phyloP scores from a whole-genome alignment of 345 rosid genomes.

The Eucalyptus albens region DNA sequence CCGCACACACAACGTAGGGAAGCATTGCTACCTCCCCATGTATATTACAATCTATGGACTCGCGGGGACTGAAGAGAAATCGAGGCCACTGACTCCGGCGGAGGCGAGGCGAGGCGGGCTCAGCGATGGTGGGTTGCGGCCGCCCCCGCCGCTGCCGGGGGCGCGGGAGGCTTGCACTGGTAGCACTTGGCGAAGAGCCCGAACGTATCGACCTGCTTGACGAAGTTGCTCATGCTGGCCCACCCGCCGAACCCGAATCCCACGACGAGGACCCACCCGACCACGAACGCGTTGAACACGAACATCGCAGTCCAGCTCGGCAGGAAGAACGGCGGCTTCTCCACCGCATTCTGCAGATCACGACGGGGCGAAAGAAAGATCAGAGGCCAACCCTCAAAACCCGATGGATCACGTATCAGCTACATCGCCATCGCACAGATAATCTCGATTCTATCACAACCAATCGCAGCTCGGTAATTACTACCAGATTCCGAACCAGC shows the following conservation, averaged over 20 bases:
- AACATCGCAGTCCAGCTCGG: constrained; percentile 9
- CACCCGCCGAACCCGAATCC: constrained; percentile 14
- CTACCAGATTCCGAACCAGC: neutral
- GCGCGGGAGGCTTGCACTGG: constrained; percentile 73
- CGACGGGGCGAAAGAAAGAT: neutral
- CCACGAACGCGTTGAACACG: constrained; percentile 1
- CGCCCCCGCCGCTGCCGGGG: constrained; percentile 17
- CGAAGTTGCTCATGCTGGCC: constrained; percentile 28
- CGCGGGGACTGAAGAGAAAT: neutral
- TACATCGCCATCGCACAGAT: neutral
- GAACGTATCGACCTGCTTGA: constrained; percentile 74
- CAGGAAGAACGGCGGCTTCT: constrained; percentile 8
- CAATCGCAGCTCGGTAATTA: neutral
- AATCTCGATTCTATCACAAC: neutral
- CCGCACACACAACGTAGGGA: neutral
- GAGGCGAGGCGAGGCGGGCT: neutral
- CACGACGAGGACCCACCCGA: constrained; percentile 6
- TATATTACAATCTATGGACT: neutral
- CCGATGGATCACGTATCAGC: neutral
- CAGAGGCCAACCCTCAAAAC: neutral
- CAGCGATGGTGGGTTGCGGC: constrained; percentile 9
- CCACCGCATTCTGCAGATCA: constrained; percentile 4
- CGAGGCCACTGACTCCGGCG: neutral
- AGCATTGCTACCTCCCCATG: neutral
- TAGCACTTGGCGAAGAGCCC: constrained; percentile 98